These are phyloP conservation scores for Heliamphora pulchella DNA, from an alignment of 179 eudicot species.

Conservation along the genomic window DNA sequence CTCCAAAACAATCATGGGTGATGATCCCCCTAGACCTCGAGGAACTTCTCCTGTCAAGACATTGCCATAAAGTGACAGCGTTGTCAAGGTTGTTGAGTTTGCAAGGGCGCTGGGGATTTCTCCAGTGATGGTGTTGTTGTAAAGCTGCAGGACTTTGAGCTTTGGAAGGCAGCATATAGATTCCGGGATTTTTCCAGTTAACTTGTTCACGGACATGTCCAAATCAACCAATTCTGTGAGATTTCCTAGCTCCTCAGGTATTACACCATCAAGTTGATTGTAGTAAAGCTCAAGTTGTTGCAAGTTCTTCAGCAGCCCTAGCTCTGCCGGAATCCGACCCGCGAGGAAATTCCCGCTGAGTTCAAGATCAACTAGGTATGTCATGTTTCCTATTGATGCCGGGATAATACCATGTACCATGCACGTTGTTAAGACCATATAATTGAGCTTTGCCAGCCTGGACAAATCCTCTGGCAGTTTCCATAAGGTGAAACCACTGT, in stretches of 20 bases:
- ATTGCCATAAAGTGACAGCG: constrained; percentile 65
- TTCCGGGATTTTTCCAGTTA: constrained; percentile 61
- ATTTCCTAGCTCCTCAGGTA: constrained; percentile 81
- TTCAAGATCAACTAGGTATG: constrained; percentile 74
- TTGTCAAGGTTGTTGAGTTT: constrained; percentile 44
- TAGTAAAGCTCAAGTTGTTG: constrained; percentile 68
- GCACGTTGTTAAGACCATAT: constrained; percentile 48
- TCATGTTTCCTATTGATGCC: constrained; percentile 60
- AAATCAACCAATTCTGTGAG: constrained; percentile 53
- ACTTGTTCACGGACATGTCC: constrained; percentile 72
- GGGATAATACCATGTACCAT: constrained; percentile 50
- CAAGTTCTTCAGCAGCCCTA: constrained; percentile 63
- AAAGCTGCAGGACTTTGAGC: constrained; percentile 61
- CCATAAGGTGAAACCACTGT: constrained; percentile 47
- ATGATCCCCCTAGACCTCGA: constrained; percentile 47
- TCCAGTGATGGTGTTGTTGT: constrained; percentile 79
- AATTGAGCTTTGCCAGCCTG: constrained; percentile 37
- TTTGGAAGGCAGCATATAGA: constrained; percentile 63
- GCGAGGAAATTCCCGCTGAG: constrained; percentile 51
- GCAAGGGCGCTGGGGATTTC: constrained; percentile 50
- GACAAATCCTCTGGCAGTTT: constrained; percentile 52
- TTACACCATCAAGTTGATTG: constrained; percentile 52
- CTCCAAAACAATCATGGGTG: constrained; percentile 53
- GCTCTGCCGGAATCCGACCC: constrained; percentile 59
- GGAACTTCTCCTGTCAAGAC: constrained; percentile 71